Conservation (phyloP, 2,329 filamentous ascomycete genomes). For the Arthrobotrys pseudoclavata region DNA sequence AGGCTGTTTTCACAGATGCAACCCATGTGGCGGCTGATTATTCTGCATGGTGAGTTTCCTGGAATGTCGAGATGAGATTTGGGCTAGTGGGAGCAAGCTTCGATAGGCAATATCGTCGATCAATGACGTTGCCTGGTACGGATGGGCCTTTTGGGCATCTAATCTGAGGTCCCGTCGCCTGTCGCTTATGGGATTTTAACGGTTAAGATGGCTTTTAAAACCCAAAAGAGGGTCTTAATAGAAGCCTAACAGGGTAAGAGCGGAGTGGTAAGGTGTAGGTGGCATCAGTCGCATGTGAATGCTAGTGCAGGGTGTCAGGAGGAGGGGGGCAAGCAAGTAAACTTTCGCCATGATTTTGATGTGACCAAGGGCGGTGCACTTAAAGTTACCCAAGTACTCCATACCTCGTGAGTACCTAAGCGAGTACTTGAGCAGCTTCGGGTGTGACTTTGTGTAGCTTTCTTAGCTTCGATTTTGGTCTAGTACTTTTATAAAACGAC, state of each 20-base stretch:
- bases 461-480: too few species aligned
- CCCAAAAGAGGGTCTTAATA: not conserved
- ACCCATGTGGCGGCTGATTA: constrained; percentile 13
- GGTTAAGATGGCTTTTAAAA: not conserved
- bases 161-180: not conserved
- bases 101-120: not conserved
- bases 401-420: too few species aligned
- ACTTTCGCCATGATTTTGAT: too few species aligned
- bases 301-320: constrained; percentile 11
- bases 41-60: constrained; percentile 6
- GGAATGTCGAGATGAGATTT: constrained; percentile 1
- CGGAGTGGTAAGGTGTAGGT: constrained; percentile 15
- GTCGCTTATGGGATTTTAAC: not conserved
- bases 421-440: too few species aligned
- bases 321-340: not conserved
- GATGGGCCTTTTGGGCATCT: not conserved
- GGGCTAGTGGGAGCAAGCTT: not conserved
- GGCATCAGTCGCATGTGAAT: constrained; percentile 21
- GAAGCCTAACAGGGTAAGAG: constrained; percentile 14
- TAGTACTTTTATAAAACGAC: too few species aligned
- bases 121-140: not conserved
- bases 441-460: too few species aligned
- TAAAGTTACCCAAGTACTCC: too few species aligned
- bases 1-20: not conserved
- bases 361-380: too few species aligned